Conservation (phyloP, 2,329 filamentous ascomycete species). For the Diatrype stigma region DNA sequence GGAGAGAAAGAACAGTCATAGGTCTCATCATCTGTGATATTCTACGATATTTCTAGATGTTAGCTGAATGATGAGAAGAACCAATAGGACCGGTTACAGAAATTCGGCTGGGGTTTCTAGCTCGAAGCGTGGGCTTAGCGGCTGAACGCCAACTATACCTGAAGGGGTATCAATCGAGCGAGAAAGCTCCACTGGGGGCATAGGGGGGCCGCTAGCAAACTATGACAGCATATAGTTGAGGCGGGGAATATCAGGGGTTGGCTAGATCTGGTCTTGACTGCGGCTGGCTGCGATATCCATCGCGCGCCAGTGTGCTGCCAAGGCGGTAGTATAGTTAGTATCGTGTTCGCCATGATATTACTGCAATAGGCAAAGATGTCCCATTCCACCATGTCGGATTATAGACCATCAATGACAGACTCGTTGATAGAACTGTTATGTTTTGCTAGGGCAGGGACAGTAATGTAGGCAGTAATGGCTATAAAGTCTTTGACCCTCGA, state of each 20-base stretch:
- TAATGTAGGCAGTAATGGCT: background rate
- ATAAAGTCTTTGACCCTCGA: background rate
- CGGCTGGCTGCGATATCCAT: background rate
- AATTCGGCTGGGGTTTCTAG: background rate
- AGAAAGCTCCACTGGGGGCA: background rate
- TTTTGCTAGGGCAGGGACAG: background rate
- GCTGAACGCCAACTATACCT: background rate
- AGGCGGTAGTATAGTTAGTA: background rate
- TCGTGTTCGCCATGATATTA: conserved; percentile 2
- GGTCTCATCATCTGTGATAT: background rate
- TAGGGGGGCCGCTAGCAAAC: background rate
- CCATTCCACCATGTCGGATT: background rate
- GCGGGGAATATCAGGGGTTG: no score
- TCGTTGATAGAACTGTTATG: background rate
- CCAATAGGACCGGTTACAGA: background rate
- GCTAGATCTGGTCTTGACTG: background rate
- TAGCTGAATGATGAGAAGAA: background rate
- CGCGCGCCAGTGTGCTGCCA: background rate
- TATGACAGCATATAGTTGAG: no score
- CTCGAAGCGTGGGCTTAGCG: background rate
- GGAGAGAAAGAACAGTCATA: background rate
- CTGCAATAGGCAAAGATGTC: background rate
- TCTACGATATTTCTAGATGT: background rate
- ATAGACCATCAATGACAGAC: background rate
- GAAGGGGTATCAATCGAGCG: conserved; percentile 3